phyloP scores from a whole-genome alignment of 108 stramenopile genomes.

The Cyclotella baltica region DNA sequence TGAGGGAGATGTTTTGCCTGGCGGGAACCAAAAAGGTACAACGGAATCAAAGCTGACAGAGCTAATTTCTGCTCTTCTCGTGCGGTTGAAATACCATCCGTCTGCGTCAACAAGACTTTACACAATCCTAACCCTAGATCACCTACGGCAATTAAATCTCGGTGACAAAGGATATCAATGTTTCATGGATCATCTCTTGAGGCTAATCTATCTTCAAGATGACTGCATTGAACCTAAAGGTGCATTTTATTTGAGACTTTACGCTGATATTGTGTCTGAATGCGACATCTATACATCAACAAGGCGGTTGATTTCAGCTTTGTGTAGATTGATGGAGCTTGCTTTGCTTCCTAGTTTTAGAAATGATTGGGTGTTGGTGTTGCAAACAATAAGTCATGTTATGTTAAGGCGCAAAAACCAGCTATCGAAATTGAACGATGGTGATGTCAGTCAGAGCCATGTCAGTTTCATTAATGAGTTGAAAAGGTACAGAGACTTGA shows the following conservation, averaged over 20 bases:
- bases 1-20: no score
- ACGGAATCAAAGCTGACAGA: not conserved
- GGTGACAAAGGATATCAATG: conserved; percentile 3
- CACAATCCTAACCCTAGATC: not conserved
- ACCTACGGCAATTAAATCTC: conserved; percentile 10
- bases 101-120: conserved; percentile 15
- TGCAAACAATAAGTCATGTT: conserved; percentile 30
- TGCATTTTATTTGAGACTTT: conserved; percentile 19
- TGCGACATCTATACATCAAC: conserved; percentile 25
- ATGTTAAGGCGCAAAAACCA: conserved; percentile 42
- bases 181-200: conserved; percentile 9
- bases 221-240: not conserved
- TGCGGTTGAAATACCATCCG: not conserved
- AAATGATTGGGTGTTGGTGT: not conserved
- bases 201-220: not conserved
- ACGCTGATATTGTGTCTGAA: conserved; percentile 51
- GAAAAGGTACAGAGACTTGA: conserved; percentile 7
- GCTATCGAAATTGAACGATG: conserved; percentile 22
- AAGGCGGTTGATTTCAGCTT: conserved; percentile 15
- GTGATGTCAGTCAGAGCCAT: not conserved
- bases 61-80: not conserved
- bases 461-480: conserved; percentile 10
- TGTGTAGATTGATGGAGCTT: conserved; percentile 33
- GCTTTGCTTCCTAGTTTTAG: conserved; percentile 6
- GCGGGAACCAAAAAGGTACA: not conserved